These are phyloP conservation scores for Saururus chinensis DNA, from an alignment of 164 flowering plant species.

Conservation along the genomic window DNA sequence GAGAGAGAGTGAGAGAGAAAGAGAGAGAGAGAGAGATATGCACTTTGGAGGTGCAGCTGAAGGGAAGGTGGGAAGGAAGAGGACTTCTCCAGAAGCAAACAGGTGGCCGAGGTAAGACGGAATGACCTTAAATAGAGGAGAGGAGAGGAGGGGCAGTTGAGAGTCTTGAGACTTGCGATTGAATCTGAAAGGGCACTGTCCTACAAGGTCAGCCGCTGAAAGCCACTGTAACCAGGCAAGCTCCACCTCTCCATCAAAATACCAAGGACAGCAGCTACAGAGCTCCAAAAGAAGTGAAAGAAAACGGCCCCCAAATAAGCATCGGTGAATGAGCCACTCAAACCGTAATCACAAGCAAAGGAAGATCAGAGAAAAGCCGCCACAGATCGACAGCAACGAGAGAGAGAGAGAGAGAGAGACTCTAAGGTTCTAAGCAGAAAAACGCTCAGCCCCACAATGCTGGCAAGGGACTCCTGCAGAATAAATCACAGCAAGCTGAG, in stretches of 20 bases:
- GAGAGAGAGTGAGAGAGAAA: constrained; percentile 1
- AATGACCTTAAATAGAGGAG: constrained; percentile 3
- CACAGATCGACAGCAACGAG: not conserved
- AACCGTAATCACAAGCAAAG: not conserved
- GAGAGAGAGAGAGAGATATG: not conserved
- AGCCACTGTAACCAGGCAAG: constrained; percentile 15
- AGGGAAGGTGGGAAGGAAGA: constrained; percentile 4
- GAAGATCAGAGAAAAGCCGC: not conserved
- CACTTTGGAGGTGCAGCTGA: not conserved
- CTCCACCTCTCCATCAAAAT: constrained; percentile 14
- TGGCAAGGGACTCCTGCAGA: too few species aligned
- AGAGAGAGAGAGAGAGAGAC: constrained; percentile 7
- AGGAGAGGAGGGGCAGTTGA: not conserved
- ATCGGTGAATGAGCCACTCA: constrained; percentile 3
- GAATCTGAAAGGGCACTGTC: constrained; percentile 12
- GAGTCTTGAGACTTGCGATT: not conserved
- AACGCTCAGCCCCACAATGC: too few species aligned
- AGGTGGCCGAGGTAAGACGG: not conserved
- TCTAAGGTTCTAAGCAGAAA: too few species aligned
- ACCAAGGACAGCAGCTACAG: constrained; percentile 16
- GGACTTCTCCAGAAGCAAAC: not conserved
- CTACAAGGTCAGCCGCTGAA: constrained; percentile 15
- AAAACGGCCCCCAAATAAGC: constrained; percentile 1
- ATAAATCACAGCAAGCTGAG: constrained; percentile 5
- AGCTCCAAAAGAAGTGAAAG: constrained; percentile 10